Percentiles rank a stretch among this genome's conserved stretches.
These are phyloP conservation scores for Sugiyamaella grinbergsii DNA, from an alignment of 1,139 yeast genomes.

Conservation along the genomic window DNA sequence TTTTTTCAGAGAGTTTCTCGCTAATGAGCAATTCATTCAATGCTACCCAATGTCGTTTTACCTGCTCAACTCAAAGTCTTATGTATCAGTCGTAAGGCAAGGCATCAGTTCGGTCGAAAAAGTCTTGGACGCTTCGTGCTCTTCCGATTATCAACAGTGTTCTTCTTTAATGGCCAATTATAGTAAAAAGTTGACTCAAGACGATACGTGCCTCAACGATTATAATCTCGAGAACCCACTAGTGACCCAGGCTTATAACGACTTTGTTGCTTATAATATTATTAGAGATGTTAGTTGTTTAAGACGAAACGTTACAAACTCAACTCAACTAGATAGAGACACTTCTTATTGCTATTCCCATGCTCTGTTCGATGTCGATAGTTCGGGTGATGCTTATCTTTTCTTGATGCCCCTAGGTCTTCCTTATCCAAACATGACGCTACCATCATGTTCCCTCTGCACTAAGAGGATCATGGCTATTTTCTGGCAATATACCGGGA, in stretches of 20 bases:
- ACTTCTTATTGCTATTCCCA: conserved; percentile 39
- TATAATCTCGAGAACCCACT: conserved; percentile 35
- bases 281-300: conserved; percentile 39
- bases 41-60: conserved; percentile 42
- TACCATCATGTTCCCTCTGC: conserved; percentile 37
- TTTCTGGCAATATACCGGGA: conserved; percentile 34
- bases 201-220: conserved; percentile 32
- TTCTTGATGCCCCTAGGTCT: conserved; percentile 40
- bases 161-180: conserved; percentile 33
- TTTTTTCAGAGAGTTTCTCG: conserved; percentile 36
- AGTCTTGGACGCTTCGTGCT: conserved; percentile 37
- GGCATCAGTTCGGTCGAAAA: conserved; percentile 35
- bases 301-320: conserved; percentile 8
- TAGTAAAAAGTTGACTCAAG: conserved; percentile 28
- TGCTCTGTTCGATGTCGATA: conserved; percentile 32
- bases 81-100: conserved; percentile 33
- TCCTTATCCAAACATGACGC: conserved; percentile 30
- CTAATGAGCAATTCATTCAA: conserved; percentile 33
- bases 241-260: conserved; percentile 39
- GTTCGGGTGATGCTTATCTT: conserved; percentile 38
- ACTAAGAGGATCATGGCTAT: conserved; percentile 35
- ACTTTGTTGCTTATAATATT: conserved; percentile 35
- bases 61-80: conserved; percentile 39
- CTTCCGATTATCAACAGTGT: conserved; percentile 34
- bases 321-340: conserved; percentile 17